Percentiles rank a stretch among this genome's conserved stretches.
Evolutionary conservation across 2,329 filamentous ascomycete species (phyloP).

Genomic region (Aspergillus transmontanensis): DNA sequence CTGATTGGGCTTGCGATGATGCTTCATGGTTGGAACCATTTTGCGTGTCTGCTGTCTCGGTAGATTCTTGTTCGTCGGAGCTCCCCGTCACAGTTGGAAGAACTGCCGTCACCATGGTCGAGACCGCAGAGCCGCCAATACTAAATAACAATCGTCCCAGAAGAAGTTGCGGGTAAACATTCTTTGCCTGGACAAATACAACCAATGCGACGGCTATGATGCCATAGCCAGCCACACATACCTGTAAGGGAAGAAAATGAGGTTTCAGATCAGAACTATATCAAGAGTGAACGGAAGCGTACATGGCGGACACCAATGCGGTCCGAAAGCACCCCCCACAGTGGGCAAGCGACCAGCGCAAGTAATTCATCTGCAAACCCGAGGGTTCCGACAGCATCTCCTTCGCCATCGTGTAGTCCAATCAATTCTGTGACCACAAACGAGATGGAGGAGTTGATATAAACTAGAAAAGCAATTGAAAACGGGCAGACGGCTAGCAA

Average conservation of each 20-base stretch:
- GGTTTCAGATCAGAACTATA: background rate
- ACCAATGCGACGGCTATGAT: constrained; percentile 78
- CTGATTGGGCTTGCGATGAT: constrained; percentile 10
- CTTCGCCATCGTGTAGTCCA: constrained; percentile 56
- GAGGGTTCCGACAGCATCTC: constrained; percentile 61
- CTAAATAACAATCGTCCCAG: constrained; percentile 86
- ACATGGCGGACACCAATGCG: constrained; percentile 52
- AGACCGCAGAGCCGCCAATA: constrained; percentile 86
- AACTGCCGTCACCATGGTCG: constrained; percentile 97
- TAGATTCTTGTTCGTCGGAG: constrained; percentile 38
- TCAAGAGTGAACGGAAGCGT: constrained; percentile 22
- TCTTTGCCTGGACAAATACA: constrained; percentile 79
- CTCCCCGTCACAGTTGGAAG: constrained; percentile 69
- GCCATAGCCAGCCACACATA: constrained; percentile 72
- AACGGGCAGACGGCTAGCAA: constrained; percentile 65
- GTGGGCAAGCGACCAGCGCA: constrained; percentile 50
- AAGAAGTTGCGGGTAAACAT: constrained; percentile 86
- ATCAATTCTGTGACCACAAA: constrained; percentile 68
- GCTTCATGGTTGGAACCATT: constrained; percentile 22
- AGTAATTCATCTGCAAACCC: constrained; percentile 55
- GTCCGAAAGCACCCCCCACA: constrained; percentile 54
- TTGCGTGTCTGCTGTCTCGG: constrained; percentile 62
- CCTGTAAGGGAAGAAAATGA: constrained; percentile 30
- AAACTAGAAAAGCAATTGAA: constrained; percentile 67
- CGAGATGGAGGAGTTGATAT: constrained; percentile 65